Conservation (phyloP, 352 stramenopile species). For the Hyphochytrium catenoides region DNA sequence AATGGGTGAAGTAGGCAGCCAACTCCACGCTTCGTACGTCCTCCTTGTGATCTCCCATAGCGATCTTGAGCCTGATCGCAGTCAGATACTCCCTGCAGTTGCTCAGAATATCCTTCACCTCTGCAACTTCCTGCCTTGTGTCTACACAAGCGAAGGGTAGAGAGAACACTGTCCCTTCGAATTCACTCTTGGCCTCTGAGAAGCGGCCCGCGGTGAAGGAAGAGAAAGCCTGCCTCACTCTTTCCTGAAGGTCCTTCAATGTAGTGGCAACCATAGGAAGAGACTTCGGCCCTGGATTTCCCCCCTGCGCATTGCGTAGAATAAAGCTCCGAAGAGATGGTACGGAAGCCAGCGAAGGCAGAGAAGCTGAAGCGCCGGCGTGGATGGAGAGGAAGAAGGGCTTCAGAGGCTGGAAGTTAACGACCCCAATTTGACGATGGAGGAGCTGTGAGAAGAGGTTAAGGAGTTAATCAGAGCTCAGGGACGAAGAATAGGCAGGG, state of each 20-base stretch:
- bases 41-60: conserved; percentile 44
- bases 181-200: conserved; percentile 76
- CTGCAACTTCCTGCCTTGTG: conserved; percentile 67
- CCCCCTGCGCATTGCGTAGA: conserved; percentile 22
- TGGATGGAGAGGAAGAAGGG: conserved; percentile 58
- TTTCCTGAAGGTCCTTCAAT: conserved; percentile 66
- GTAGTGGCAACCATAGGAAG: conserved; percentile 69
- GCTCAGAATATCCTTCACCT: conserved; percentile 81
- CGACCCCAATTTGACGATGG: conserved; percentile 94
- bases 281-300: conserved; percentile 36
- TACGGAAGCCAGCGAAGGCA: conserved; percentile 56
- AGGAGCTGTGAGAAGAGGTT: too few relatives aligned
- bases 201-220: conserved; percentile 96
- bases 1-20: conserved; percentile 98
- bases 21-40: conserved; percentile 80
- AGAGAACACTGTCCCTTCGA: conserved; percentile 71
- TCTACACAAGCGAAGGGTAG: conserved; percentile 87
- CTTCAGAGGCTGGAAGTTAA: conserved; percentile 90
- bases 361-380: conserved; percentile 35
- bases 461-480: too few relatives aligned
- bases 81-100: conserved; percentile 95
- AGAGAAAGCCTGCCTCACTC: conserved; percentile 81
- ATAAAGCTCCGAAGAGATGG: conserved; percentile 44
- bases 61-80: conserved; percentile 82
- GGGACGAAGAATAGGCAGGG: too few relatives aligned